Percentiles rank a stretch among this genome's conserved stretches.
Evolutionary conservation across 2,329 filamentous ascomycete genomes (phyloP).

Genomic region (Alternaria conjuncta): DNA sequence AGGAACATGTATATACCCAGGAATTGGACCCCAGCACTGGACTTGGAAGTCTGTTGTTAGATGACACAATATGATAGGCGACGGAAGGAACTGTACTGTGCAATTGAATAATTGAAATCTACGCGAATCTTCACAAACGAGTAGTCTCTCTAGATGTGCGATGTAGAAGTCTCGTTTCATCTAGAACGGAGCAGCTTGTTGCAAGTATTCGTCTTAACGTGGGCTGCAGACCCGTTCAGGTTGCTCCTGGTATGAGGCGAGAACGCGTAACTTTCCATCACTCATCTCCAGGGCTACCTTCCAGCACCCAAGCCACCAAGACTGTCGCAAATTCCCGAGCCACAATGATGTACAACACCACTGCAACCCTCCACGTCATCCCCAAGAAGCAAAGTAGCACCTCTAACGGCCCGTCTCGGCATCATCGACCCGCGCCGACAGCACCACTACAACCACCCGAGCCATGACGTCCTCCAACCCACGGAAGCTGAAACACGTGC

Average conservation of each 20-base stretch:
- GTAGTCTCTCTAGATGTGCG: background rate
- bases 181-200: background rate
- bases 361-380: constrained; percentile 3
- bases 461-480: constrained; percentile 4
- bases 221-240: background rate
- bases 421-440: constrained; percentile 7
- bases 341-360: background rate
- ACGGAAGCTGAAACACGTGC: constrained; percentile 10
- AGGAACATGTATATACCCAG: background rate
- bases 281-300: background rate
- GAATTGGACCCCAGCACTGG: background rate
- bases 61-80: background rate
- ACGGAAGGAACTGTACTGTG: background rate
- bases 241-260: background rate
- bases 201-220: background rate
- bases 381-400: background rate
- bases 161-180: background rate
- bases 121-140: background rate
- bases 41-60: background rate
- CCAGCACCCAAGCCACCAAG: background rate
- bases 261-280: background rate
- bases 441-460: background rate
- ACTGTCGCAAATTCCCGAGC: background rate
- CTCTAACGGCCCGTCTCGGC: constrained; percentile 12
- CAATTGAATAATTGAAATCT: background rate